Base-by-base conservation (phyloP, 176 grass and related monocot genomes). In the Puccinellia tenuiflora region DNA sequence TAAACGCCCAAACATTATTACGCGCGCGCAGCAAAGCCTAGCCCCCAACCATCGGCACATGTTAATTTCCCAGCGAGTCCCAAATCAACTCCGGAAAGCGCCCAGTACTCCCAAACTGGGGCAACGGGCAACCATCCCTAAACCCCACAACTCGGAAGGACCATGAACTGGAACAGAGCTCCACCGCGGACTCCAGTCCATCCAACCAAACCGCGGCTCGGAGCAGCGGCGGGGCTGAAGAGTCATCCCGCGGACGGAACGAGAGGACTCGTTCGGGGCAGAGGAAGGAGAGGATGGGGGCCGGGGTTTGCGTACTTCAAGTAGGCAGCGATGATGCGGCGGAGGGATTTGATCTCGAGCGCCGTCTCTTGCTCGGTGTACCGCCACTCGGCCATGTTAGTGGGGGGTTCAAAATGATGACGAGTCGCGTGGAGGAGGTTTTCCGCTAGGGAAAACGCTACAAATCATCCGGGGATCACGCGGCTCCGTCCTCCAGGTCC, bases 361-460 rank as follows among this genome's bases (percentile, higher is more conserved):
- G 93, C 93, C 85, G 93, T 85, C 87, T 98, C 96, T 42, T 91
- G 81, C 81, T 98, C 87, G 71, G 86, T 96, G 89, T 98, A 98
- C 15, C 86, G 85, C 72, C 96, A 87, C 68, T 95, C 89, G 15
- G 56, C 86, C 93, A 95, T 92, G 69, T 61, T 81, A n/a, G n/a
- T n/a, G n/a, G n/a, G n/a, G n/a, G n/a, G n/a, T n/a, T n/a, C n/a
- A n/a, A n/a, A n/a, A n/a, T n/a, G n/a, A n/a, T n/a, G n/a, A n/a
- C n/a, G n/a, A n/a, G n/a, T n/a, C n/a, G n/a, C n/a, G n/a, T n/a
- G n/a, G n/a, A n/a, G n/a, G n/a, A n/a, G n/a, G n/a, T n/a, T n/a
- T n/a, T n/a, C n/a, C n/a, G n/a, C n/a, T n/a, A n/a, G n/a, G n/a
- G n/a, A n/a, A n/a, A n/a, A n/a, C n/a, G n/a, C n/a, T n/a, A n/a